phyloP scores from a whole-genome alignment of 1,284 basidiomycete genomes.

The Apiotrichum domesticum region DNA sequence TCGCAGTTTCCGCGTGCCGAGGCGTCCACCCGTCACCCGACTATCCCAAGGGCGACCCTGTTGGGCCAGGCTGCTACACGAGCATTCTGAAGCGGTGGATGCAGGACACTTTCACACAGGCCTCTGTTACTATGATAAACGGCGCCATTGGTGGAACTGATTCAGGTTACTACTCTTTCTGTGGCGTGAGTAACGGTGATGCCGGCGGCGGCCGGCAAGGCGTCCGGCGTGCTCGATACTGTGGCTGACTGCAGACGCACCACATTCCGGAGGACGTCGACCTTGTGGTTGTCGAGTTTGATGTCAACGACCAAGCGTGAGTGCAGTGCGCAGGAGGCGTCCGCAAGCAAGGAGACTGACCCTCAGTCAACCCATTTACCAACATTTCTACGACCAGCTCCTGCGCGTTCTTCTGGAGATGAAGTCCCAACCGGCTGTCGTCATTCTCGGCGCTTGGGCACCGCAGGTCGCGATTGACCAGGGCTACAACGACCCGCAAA shows the following conservation, averaged over 20 bases:
- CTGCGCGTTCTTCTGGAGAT: slow-evolving; percentile 44
- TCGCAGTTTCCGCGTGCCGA: slow-evolving; percentile 42
- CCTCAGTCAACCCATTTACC: slow-evolving; percentile 32
- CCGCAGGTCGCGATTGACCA: slow-evolving; percentile 42
- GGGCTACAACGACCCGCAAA: slow-evolving; percentile 45
- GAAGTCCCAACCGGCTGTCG: slow-evolving; percentile 38
- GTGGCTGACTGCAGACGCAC: slow-evolving; percentile 28
- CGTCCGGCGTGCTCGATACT: background rate
- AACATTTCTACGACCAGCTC: slow-evolving; percentile 46
- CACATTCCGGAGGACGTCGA: slow-evolving; percentile 43
- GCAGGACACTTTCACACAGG: slow-evolving; percentile 29
- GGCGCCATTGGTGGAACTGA: slow-evolving; percentile 47
- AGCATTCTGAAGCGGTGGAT: slow-evolving; percentile 38
- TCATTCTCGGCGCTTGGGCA: slow-evolving; percentile 45
- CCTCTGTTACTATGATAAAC: slow-evolving; percentile 28
- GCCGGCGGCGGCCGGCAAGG: background rate
- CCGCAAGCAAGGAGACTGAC: background rate
- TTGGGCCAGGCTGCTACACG: slow-evolving; percentile 43
- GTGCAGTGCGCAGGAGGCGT: background rate
- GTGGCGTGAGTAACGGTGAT: slow-evolving; percentile 26
- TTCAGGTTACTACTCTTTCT: slow-evolving; percentile 46
- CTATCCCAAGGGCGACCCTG: slow-evolving; percentile 40
- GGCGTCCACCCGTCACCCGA: slow-evolving; percentile 38
- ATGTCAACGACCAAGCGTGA: slow-evolving; percentile 46
- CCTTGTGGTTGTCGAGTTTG: slow-evolving; percentile 46